Base-by-base conservation (phyloP, 352 stramenopile genomes). In the Pythium graminicola region DNA sequence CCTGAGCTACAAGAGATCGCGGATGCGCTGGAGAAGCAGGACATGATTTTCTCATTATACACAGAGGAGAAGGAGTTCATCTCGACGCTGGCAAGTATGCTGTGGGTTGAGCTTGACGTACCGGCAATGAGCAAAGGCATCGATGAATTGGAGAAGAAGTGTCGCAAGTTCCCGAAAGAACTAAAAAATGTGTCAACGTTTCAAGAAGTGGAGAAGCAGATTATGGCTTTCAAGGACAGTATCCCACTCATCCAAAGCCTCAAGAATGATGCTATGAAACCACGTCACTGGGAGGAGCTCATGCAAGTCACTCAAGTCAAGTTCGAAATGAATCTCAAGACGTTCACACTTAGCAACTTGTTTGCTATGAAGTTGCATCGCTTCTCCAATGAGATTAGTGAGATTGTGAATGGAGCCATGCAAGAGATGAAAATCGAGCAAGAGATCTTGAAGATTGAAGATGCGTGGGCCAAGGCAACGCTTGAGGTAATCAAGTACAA, bases 351-450 rank as follows among this genome's bases (percentile, higher is more conserved):
- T 0, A 76, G 73, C 2, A 95, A 96, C 49, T 69, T 97, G 10
- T 97, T 97, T 50, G 72, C 86, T 4, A 97, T 97, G 89, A 85
- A 97, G 54, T 66, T 97, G 2, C 78, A 97, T 49, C 75, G 87
- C 3, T 97, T 95, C 46, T 84, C 77, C 4, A 78, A 52, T 8
- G 80, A 95, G 46, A 95, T 97, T n/a, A 86, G 85, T 8, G 91
- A 96, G 39, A 96, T 97, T 48, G 86, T 97, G 27, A 96, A 96
- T 33, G 78, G 88, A 16, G 89, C 91, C 3, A 93, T 96, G 76
- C 86, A 98, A 59, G 91, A 98, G 67, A 76, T 88, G 50, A 97
- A 97, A 54, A 97, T 97, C 33, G 90, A 98, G 54, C 90, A 95
- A 51, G 87, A 97, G 53, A 86, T 98, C 27, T 28, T 83, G 2